Base-by-base conservation (phyloP, 2,329 filamentous ascomycete genomes). In the Emmonsiellopsis sp. region DNA sequence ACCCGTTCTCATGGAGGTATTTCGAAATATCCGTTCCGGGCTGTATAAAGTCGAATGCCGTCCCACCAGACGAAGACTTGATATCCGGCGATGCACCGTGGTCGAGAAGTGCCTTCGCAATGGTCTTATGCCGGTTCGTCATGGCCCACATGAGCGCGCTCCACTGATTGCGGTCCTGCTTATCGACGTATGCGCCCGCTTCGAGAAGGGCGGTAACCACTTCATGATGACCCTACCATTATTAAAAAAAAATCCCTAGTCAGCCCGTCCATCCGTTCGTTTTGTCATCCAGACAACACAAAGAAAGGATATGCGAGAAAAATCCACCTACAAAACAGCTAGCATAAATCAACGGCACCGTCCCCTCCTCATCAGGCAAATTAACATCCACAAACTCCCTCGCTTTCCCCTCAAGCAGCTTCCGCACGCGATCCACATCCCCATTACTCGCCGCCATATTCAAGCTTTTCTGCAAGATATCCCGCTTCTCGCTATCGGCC, bases 71-170 rank as follows among this genome's bases (percentile, higher is more conserved):
- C 0, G 89, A 93, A 1, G 93, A 97, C 68, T 94, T 95, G 61
- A 95, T 87, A 63, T 97, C 92, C 2, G 91, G 86, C n/a, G 91
- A 95, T 16, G 93, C 93, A 13, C 91, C 91, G 63, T 93, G 88
- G 67, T 98, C 92, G 35, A 98, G 80, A 13, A 98, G 76, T 9
- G 90, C 78, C 71, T 97, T 97, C 37, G 92, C 91, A 61, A 98
- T 98, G 47, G 84, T 85, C 72, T 97, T 97, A 72, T 98, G 93
- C 54, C 91, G 79, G 70, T 98, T 98, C 53, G 93, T 98, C 89
- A 97, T 97, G 49, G 93, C 92, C 93, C 93, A 98, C 91, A 98
- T 98, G 57, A 98, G 78, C 11, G 93, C 88, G 64, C 89, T 97
- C 93, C 93, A 98, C 66, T 94, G 86, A 67, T 97, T 97, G 58